Conservation (phyloP, 2,329 filamentous ascomycete genomes). For the Cordyceps tenuipes region DNA sequence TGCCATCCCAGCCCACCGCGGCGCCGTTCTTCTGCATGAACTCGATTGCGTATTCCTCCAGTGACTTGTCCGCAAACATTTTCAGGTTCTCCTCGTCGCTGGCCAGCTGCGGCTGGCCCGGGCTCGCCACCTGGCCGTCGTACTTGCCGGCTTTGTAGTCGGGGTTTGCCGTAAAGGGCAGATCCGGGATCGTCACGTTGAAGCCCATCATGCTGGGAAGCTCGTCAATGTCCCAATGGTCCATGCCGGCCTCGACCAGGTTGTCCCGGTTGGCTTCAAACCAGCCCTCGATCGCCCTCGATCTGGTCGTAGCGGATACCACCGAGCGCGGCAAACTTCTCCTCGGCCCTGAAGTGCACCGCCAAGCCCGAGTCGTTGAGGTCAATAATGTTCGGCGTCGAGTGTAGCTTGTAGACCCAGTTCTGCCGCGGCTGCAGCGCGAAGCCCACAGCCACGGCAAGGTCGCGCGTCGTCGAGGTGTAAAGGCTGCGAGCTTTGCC, state of each 20-base stretch:
- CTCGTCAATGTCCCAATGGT: neutral
- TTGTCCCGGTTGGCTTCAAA: neutral
- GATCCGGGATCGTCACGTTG: too few relatives aligned
- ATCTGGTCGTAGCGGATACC: neutral
- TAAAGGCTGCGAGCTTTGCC: neutral
- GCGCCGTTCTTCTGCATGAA: neutral
- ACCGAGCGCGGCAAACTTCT: neutral
- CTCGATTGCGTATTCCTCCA: neutral
- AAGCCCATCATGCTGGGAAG: too few relatives aligned
- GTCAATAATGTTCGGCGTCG: constrained; percentile 1
- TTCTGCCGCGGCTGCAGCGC: neutral
- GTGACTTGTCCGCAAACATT: neutral
- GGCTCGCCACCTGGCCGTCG: neutral
- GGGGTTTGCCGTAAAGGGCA: neutral
- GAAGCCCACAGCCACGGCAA: neutral
- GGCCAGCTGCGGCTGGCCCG: neutral
- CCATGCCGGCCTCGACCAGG: neutral
- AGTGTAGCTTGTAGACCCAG: neutral
- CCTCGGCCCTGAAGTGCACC: neutral
- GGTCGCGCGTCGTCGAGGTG: neutral
- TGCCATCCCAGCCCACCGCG: neutral
- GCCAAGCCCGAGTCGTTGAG: neutral
- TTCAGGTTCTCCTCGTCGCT: neutral
- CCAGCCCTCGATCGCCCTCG: neutral
- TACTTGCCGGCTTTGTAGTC: neutral